Evolutionary conservation across 2,329 filamentous ascomycete genomes (phyloP).

Genomic region (Colletotrichum theobromicola): DNA sequence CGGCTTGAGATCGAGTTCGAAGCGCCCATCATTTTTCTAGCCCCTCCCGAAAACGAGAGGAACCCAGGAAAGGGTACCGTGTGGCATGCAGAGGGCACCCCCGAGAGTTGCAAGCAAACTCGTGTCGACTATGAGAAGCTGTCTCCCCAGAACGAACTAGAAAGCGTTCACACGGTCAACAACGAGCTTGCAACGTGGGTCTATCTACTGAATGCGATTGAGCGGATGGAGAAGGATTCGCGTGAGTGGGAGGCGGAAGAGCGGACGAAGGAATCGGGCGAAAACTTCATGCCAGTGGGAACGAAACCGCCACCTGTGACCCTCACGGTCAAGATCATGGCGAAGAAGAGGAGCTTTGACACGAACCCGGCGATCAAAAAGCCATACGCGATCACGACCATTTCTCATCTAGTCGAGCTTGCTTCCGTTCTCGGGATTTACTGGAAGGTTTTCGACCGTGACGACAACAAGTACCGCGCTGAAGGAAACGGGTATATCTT

Average conservation of each 20-base stretch:
- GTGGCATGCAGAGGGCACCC: background rate
- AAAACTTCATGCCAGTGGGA: background rate
- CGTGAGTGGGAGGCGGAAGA: background rate
- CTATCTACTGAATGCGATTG: background rate
- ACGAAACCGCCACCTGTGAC: background rate
- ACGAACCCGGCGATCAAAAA: conserved; percentile 16
- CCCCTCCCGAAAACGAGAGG: background rate
- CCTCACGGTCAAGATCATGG: background rate
- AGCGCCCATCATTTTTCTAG: conserved; percentile 8
- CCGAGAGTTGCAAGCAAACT: background rate
- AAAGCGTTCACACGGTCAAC: background rate
- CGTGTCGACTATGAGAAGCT: background rate
- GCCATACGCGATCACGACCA: conserved; percentile 40
- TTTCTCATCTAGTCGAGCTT: conserved; percentile 39
- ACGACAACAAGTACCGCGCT: conserved; percentile 37
- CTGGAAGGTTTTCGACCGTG: conserved; percentile 45
- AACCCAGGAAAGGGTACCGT: background rate
- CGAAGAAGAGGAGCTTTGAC: conserved; percentile 1
- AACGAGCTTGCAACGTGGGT: conserved; percentile 8
- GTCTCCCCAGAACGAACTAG: no score
- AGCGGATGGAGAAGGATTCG: conserved; percentile 5
- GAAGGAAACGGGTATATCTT: conserved; percentile 42
- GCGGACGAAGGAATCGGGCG: background rate
- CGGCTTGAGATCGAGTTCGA: conserved; percentile 4
- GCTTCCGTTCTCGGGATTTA: conserved; percentile 41